Base-by-base conservation (phyloP, 257 asterid species). In the Solanum chiquidenum region DNA sequence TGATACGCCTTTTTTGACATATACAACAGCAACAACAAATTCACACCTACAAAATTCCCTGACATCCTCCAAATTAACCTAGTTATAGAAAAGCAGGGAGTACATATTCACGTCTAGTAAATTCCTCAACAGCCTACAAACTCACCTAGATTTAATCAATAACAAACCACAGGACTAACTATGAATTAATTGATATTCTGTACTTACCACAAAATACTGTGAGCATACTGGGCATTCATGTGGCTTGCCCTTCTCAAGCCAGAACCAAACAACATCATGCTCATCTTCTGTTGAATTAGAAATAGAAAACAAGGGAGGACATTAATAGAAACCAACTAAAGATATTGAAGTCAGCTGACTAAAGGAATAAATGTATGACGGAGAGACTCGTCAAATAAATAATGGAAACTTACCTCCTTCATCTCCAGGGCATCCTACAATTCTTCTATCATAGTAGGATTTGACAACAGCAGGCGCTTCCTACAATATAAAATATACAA, bases 201-300 rank as follows among this genome's bases (percentile, higher is more conserved):
- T 71, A 92, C 96, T 94, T 90, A 96, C 99, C 95, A 80, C 98
- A 90, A 97, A 96, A 91, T 97, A 93, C 88, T 96, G 99, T 8
- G 96, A 88, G 93, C 99, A 97, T 77, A 97, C 99, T 76, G 99
- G 97, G 89, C 99, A 97, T 88, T 97, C 99, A 88, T 94, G 96
- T 27, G 98, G 94, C 93, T 96, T 95, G 87, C 94, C 98, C 93
- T 97, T 95, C 98, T 95, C 98, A 71, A 97, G 93, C 99, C 98
- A 96, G 91, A 97, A 97, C 99, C 99, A 97, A 86, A 96, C 98
- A 88, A 97, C 98, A 58, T 97, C 99, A 64, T 97, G 99, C 89
- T 97, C 99, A 89, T 97, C 98, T 92, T 97, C 99, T 97, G 95
- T 87, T 75, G 76, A 85, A 86, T 87, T 87, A 72, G 33, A 38